These are phyloP conservation scores for Canna indica DNA, from an alignment of 176 grass and related monocot genomes.

Conservation along the genomic window DNA sequence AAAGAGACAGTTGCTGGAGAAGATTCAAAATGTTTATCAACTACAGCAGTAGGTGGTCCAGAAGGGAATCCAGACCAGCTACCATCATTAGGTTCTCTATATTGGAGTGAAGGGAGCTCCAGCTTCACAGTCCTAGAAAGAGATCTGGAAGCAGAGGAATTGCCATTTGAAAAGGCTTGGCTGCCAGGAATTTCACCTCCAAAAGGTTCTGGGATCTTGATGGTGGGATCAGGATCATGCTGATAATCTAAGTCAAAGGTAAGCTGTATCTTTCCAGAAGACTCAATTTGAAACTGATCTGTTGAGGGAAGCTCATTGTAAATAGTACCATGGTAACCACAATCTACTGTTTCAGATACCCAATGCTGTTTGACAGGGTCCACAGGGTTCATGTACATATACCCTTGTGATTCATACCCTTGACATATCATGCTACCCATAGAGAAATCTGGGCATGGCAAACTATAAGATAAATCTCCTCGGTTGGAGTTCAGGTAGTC, in stretches of 20 bases:
- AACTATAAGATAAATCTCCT: conserved; percentile 1
- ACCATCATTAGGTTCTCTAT: conserved; percentile 14
- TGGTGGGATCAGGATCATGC: conserved; percentile 19
- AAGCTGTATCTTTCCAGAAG: conserved; percentile 6
- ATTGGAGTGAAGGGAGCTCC: conserved; percentile 79
- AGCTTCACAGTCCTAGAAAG: conserved; percentile 22
- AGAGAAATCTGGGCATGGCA: not conserved
- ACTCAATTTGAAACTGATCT: conserved; percentile 14
- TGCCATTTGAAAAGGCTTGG: conserved; percentile 24
- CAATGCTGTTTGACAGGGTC: not conserved
- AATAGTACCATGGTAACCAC: not conserved
- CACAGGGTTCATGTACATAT: conserved; percentile 1
- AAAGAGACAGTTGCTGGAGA: not conserved
- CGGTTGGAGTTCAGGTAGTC: conserved; percentile 15
- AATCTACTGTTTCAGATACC: conserved; percentile 6
- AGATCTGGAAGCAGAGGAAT: conserved; percentile 41
- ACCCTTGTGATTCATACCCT: conserved; percentile 3
- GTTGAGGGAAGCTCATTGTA: not conserved
- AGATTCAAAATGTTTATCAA: conserved; percentile 19
- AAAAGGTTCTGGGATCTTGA: conserved; percentile 10
- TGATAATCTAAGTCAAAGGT: not conserved
- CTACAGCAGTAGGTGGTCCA: conserved; percentile 9
- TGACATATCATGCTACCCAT: not conserved
- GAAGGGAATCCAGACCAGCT: not conserved
- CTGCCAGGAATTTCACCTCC: conserved; percentile 22